These are phyloP conservation scores for Clarireedia hainanense DNA, from an alignment of 2,329 filamentous ascomycete genomes.

Conservation along the genomic window DNA sequence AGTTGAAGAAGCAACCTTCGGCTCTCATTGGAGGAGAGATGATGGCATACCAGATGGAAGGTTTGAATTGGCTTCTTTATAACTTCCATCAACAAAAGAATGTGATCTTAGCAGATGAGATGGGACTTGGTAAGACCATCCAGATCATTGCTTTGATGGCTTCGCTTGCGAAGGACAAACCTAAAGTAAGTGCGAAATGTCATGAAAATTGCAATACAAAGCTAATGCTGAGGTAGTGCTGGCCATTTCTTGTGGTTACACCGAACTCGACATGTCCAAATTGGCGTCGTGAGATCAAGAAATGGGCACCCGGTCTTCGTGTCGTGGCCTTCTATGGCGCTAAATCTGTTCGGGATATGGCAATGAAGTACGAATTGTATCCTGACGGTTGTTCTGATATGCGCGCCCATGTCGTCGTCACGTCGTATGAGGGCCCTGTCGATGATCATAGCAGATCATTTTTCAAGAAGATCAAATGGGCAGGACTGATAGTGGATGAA, in stretches of 20 bases:
- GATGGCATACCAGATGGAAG: conserved; percentile 91
- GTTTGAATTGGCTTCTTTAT: conserved; percentile 89
- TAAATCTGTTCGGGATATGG: conserved; percentile 63
- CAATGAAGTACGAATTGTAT: conserved; percentile 80
- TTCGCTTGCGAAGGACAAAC: conserved; percentile 58
- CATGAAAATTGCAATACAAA: conserved; percentile 37
- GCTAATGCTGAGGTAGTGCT: conserved; percentile 49
- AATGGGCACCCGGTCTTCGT: conserved; percentile 78
- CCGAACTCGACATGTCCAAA: conserved; percentile 96
- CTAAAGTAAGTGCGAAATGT: conserved; percentile 29
- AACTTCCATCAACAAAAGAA: conserved; percentile 80
- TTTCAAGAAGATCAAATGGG: conserved; percentile 71
- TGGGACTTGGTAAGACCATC: conserved; percentile 96
- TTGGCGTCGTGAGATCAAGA: conserved; percentile 92
- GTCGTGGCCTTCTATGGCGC: conserved; percentile 92
- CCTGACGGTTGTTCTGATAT: conserved; percentile 57
- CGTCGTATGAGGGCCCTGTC: conserved; percentile 84
- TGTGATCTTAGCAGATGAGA: conserved; percentile 90
- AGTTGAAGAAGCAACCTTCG: conserved; percentile 64
- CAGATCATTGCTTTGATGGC: conserved; percentile 81
- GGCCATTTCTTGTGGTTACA: conserved; percentile 87
- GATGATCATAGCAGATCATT: conserved; percentile 60
- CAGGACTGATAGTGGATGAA: conserved; percentile 85
- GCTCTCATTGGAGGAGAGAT: conserved; percentile 70
- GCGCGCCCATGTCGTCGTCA: conserved; percentile 84